Percentiles rank a stretch among this genome's conserved stretches.
Conservation (phyloP, 2,329 filamentous ascomycete species). For the Sporothrix variecibatus region DNA sequence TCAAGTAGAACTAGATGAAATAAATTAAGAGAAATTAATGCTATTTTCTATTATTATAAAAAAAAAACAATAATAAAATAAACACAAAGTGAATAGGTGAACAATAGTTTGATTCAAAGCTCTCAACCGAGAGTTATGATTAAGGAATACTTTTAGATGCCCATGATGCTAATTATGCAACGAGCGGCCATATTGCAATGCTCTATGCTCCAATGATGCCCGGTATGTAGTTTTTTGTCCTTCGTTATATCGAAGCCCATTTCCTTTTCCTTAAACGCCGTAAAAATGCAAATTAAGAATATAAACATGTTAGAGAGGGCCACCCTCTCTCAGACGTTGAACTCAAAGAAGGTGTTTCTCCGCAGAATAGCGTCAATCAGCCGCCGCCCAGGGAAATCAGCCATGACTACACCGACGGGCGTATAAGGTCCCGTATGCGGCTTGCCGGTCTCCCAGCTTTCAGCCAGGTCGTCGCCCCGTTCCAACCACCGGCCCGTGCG, state of each 20-base stretch:
- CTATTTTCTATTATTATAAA: no score
- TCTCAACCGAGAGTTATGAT: neutral
- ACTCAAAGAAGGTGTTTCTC: slow-evolving; percentile 39
- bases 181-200: neutral
- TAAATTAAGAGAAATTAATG: neutral
- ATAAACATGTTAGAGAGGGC: neutral
- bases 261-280: neutral
- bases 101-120: neutral
- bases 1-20: no score
- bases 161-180: neutral
- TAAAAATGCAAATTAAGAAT: neutral
- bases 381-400: slow-evolving; percentile 50
- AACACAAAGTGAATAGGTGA: neutral
- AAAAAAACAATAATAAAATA: neutral
- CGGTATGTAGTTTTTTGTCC: neutral
- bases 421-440: neutral
- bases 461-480: slow-evolving; percentile 14
- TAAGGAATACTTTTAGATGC: neutral
- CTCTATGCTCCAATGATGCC: neutral
- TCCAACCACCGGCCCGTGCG: slow-evolving; percentile 49
- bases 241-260: neutral
- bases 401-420: slow-evolving; percentile 49
- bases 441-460: neutral
- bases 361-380: slow-evolving; percentile 47
- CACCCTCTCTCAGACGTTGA: neutral